A percentile compares a stretch with the other conserved stretches of the same genome.
Evolutionary conservation across 148 eudicot genomes (phyloP).

Genomic region (Talinum fruticosum): DNA sequence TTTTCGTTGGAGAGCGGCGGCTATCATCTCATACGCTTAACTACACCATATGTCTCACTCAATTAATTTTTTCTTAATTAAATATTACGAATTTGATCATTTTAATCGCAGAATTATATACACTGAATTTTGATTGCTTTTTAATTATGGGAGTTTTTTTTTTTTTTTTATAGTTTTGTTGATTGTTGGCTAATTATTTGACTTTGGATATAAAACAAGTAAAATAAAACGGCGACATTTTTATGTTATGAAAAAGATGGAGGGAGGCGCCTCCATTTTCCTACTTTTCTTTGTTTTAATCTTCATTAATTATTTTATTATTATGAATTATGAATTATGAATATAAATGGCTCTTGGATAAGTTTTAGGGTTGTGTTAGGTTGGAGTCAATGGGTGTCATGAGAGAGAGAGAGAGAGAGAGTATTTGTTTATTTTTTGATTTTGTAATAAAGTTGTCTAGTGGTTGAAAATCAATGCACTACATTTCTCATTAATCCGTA

Average conservation of each 20-base stretch:
- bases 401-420: background rate
- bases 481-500: background rate
- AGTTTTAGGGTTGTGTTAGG: background rate
- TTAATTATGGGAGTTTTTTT: background rate
- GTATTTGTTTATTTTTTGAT: too few species aligned
- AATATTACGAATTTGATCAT: too few species aligned
- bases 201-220: background rate
- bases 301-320: too few species aligned
- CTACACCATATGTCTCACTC: too few species aligned
- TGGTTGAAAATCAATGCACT: background rate
- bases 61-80: too few species aligned
- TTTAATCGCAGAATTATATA: background rate
- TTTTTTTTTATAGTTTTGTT: too few species aligned
- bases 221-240: background rate
- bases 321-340: too few species aligned
- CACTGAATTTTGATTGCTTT: background rate
- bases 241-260: background rate
- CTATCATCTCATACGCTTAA: background rate
- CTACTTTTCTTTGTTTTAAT: background rate
- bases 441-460: background rate
- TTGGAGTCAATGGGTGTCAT: background rate
- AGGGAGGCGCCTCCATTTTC: background rate
- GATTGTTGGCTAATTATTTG: background rate
- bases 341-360: background rate
- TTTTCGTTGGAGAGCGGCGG: background rate